Conservation (phyloP, 257 asterid species). For the Jasminum sambac region DNA sequence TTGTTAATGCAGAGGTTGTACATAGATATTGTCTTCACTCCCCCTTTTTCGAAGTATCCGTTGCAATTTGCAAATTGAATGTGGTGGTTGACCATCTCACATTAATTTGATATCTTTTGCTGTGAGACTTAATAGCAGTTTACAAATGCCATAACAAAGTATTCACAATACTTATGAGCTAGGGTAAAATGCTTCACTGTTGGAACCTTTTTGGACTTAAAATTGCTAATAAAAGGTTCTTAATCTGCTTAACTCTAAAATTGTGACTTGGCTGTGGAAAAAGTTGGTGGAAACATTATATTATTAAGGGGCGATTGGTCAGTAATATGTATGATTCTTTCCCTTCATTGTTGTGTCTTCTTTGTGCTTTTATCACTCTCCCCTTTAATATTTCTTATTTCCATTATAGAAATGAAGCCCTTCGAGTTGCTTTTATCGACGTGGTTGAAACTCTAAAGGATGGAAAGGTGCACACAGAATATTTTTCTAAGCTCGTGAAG, state of each 20-base stretch:
- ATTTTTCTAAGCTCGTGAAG: constrained; percentile 92
- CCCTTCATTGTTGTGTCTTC: constrained; percentile 10
- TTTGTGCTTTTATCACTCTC: constrained; percentile 5
- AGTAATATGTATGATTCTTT: constrained; percentile 13
- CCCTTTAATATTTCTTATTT: constrained; percentile 13
- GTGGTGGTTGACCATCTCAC: neutral
- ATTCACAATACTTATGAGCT: neutral
- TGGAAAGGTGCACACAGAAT: constrained; percentile 77
- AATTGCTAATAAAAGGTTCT: constrained; percentile 9
- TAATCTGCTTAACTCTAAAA: neutral
- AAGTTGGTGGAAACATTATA: constrained; percentile 1
- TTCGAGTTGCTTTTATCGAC: constrained; percentile 93
- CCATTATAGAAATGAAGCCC: constrained; percentile 84
- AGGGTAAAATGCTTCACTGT: neutral
- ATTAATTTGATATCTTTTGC: constrained; percentile 7
- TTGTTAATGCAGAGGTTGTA: constrained; percentile 90
- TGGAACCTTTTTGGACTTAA: constrained; percentile 15
- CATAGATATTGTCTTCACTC: constrained; percentile 3
- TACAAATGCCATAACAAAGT: constrained; percentile 3
- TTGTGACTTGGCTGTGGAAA: constrained; percentile 10
- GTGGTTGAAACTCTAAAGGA: constrained; percentile 90
- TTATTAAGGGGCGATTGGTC: neutral
- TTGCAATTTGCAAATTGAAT: constrained; percentile 23
- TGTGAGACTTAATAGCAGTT: constrained; percentile 6
- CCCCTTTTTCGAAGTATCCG: neutral